Evolutionary conservation across 768 basidiomycete genomes (phyloP).

Genomic region (Cyathus striatus): DNA sequence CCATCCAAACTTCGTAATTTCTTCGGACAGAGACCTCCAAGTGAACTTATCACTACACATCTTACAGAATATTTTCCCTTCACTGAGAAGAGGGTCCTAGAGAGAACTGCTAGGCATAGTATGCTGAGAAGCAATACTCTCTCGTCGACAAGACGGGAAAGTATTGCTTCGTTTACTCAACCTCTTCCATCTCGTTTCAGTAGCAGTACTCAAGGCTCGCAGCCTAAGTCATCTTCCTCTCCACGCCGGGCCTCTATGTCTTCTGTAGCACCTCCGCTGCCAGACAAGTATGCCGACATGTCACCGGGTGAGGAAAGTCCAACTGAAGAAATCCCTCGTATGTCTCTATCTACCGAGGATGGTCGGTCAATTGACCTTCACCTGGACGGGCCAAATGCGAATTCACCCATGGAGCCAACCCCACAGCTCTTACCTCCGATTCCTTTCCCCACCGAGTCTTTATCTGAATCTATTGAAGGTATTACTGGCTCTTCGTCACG

Average conservation of each 20-base stretch:
- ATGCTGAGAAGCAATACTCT: conserved; percentile 57
- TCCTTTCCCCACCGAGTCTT: conserved; percentile 69
- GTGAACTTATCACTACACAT: conserved; percentile 94
- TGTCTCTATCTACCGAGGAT: conserved; percentile 74
- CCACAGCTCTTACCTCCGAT: conserved; percentile 75
- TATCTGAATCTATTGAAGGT: conserved; percentile 73
- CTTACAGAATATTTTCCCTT: conserved; percentile 93
- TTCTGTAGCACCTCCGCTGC: conserved; percentile 35
- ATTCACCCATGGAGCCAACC: conserved; percentile 17
- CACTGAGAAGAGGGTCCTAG: conserved; percentile 86
- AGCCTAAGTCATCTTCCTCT: conserved; percentile 33
- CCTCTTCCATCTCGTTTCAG: conserved; percentile 55
- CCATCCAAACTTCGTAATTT: conserved; percentile 87
- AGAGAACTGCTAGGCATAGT: conserved; percentile 84
- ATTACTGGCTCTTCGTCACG: conserved; percentile 30
- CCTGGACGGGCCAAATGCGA: conserved; percentile 35
- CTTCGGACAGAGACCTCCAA: conserved; percentile 96
- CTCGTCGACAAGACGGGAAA: conserved; percentile 36
- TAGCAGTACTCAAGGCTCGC: conserved; percentile 52
- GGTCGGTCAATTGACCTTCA: conserved; percentile 62
- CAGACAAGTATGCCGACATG: conserved; percentile 30
- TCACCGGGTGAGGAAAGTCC: conserved; percentile 3
- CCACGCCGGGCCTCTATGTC: conserved; percentile 42
- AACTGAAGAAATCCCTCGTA: conserved; percentile 56
- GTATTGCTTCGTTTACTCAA: conserved; percentile 44